Conservation (phyloP, 2,329 filamentous ascomycete species). For the Beauveria bassiana region DNA sequence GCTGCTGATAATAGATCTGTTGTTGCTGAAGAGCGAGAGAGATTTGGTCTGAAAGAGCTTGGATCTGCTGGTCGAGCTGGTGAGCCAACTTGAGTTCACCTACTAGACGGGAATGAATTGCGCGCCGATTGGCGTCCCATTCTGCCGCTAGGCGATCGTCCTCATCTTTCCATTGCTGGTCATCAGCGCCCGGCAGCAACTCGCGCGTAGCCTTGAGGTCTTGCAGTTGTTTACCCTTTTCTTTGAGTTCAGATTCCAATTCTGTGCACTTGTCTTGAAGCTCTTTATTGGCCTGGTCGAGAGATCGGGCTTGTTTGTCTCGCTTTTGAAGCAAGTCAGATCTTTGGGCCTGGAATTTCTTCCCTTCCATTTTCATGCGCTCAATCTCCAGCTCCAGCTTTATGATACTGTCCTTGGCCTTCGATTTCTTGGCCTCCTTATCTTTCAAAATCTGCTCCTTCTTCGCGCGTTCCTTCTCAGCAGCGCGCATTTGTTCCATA, state of each 20-base stretch:
- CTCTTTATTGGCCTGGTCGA: conserved; percentile 47
- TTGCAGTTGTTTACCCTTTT: conserved; percentile 60
- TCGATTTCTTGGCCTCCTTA: conserved; percentile 60
- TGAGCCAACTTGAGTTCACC: conserved; percentile 40
- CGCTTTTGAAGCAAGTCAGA: conserved; percentile 42
- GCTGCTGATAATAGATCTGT: conserved; percentile 38
- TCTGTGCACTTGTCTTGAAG: conserved; percentile 57
- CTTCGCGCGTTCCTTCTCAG: conserved; percentile 70
- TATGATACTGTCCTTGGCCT: conserved; percentile 60
- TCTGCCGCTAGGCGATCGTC: conserved; percentile 45
- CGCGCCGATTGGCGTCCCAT: conserved; percentile 46
- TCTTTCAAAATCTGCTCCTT: conserved; percentile 66
- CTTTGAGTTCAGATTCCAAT: conserved; percentile 65
- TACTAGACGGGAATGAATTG: conserved; percentile 43
- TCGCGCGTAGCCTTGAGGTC: conserved; percentile 64
- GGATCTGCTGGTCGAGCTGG: conserved; percentile 38
- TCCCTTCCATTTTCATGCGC: conserved; percentile 49
- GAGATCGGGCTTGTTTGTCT: conserved; percentile 41
- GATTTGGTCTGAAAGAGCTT: conserved; percentile 40
- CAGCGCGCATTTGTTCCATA: conserved; percentile 72
- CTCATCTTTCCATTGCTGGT: conserved; percentile 46
- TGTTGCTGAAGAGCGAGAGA: conserved; percentile 33
- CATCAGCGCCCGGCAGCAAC: conserved; percentile 53
- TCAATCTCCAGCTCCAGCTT: conserved; percentile 60
- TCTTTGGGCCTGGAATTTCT: conserved; percentile 47